Base-by-base conservation (phyloP, 2,329 filamentous ascomycete species). In the Truncatella angustata region DNA sequence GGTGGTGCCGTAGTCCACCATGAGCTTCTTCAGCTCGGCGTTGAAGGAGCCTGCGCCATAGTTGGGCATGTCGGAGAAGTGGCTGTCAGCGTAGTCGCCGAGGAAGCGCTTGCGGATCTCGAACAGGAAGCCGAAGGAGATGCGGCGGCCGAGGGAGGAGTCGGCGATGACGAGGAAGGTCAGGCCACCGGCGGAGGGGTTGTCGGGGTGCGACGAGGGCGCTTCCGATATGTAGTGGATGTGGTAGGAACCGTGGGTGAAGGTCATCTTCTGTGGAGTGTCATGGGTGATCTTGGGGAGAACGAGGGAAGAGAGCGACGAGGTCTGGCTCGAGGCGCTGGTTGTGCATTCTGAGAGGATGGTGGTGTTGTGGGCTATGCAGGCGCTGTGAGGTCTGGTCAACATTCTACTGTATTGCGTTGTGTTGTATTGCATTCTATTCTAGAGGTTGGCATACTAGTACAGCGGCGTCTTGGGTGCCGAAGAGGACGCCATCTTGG, bases 161-260 rank as follows among this genome's bases (percentile, higher is more conserved):
- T 91, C 88, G 45, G 92, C 89, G 56, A 99, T 85, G 54, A 96
- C 91, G 45, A 99, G 83, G 73, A 94, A 99, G 43, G 91, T 96
- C 35, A 99, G 82, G 1, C 91, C 90, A 49, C 90, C 90, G 47
- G 89, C 85, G 6, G 85, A 83, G 46, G 78, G 77, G 62, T 72
- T 76, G 63, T 60, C 65, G 52, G 75, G 75, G 65, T 86, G 82
- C 62, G 82, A 82, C 3, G 85, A 86, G 9, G 91, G 86, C 0
- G 91, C 85, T 66, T 94, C 89, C 64, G 92, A 84, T 66, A 97
- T 88, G 78, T 96, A 97, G 80, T 99, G 93, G 71, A 97, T 94
- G 78, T 94, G 91, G 70, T 95, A 86, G 54, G 86, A 79, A 73
- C 91, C 89, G 72, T 97, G 91, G 36, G 91, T 95, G 76, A 96